A percentile compares a stretch with the other conserved stretches of the same genome.
Conservation (phyloP, 2,329 filamentous ascomycete species). For the Scedosporium dehoogii region DNA sequence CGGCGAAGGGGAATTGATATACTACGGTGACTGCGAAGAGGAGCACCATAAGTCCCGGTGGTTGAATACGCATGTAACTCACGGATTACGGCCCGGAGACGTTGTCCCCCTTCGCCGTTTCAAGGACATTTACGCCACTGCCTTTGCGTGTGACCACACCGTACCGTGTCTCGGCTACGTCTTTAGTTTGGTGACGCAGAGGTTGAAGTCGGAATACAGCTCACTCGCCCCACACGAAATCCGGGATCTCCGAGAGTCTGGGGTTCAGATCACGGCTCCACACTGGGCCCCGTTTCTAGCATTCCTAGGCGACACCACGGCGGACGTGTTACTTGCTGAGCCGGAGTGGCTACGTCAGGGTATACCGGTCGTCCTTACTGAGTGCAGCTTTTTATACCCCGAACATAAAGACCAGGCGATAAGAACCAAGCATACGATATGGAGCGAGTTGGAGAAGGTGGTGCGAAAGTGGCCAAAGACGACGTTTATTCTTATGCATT, state of each 20-base stretch:
- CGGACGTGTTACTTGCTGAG: conserved; percentile 25
- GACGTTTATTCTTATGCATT: conserved; percentile 36
- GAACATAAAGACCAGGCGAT: conserved; percentile 31
- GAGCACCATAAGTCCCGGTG: conserved; percentile 10
- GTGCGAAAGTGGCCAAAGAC: conserved; percentile 30
- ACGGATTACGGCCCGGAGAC: conserved; percentile 25
- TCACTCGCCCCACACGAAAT: conserved; percentile 25
- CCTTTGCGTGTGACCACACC: conserved; percentile 34
- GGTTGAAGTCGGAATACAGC: conserved; percentile 27
- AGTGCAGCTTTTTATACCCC: conserved; percentile 36
- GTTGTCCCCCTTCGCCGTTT: conserved; percentile 23
- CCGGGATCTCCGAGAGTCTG: conserved; percentile 25
- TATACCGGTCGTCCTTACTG: conserved; percentile 36
- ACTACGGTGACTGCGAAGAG: conserved; percentile 10
- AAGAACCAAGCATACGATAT: conserved; percentile 37
- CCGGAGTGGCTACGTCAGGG: conserved; percentile 28
- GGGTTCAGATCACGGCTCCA: conserved; percentile 28
- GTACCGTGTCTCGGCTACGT: conserved; percentile 38
- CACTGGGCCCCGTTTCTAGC: conserved; percentile 31
- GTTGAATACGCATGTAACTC: conserved; percentile 28
- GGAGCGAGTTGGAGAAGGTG: conserved; percentile 33
- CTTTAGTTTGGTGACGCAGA: conserved; percentile 27
- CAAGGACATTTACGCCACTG: conserved; percentile 28
- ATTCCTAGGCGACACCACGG: conserved; percentile 37
- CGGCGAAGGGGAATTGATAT: conserved; percentile 10